phyloP scores from a whole-genome alignment of 108 stramenopile genomes.

The Asterionellopsis glacialis region DNA sequence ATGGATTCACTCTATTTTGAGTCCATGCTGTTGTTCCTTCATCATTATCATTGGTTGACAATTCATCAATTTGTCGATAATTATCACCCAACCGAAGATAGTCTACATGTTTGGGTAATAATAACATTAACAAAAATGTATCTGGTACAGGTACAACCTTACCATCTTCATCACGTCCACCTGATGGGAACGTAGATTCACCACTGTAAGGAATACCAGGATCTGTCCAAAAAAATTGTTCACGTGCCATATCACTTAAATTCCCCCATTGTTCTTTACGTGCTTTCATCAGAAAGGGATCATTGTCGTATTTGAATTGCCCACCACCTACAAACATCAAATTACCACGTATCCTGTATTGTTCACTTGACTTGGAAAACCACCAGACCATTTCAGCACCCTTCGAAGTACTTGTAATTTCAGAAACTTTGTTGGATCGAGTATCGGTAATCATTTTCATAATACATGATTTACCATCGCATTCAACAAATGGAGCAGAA shows the following conservation, averaged over 20 bases:
- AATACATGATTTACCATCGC: conserved; percentile 26
- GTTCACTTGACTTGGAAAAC: conserved; percentile 83
- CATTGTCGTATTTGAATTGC: conserved; percentile 16
- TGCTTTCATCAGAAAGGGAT: conserved; percentile 29
- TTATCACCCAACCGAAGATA: conserved; percentile 78
- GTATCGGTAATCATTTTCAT: conserved; percentile 82
- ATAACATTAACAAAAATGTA: conserved; percentile 74
- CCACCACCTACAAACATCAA: conserved; percentile 64
- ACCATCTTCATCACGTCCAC: conserved; percentile 67
- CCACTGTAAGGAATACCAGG: conserved; percentile 27
- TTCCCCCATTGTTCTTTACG: conserved; percentile 83
- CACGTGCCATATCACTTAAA: conserved; percentile 62
- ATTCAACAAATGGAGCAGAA: not conserved
- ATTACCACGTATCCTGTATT: conserved; percentile 76
- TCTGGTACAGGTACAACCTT: conserved; percentile 70
- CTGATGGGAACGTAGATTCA: conserved; percentile 29
- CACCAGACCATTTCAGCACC: conserved; percentile 84
- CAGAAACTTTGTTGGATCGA: conserved; percentile 59
- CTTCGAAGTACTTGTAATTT: conserved; percentile 2
- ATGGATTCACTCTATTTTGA: conserved; percentile 32
- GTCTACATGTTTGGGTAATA: conserved; percentile 65
- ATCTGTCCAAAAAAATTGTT: conserved; percentile 74
- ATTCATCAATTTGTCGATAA: conserved; percentile 66
- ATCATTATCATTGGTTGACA: not conserved
- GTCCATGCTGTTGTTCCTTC: conserved; percentile 7